Evolutionary conservation across 1,139 yeast species (phyloP).

Genomic region (Meyerozyma smithsonii): DNA sequence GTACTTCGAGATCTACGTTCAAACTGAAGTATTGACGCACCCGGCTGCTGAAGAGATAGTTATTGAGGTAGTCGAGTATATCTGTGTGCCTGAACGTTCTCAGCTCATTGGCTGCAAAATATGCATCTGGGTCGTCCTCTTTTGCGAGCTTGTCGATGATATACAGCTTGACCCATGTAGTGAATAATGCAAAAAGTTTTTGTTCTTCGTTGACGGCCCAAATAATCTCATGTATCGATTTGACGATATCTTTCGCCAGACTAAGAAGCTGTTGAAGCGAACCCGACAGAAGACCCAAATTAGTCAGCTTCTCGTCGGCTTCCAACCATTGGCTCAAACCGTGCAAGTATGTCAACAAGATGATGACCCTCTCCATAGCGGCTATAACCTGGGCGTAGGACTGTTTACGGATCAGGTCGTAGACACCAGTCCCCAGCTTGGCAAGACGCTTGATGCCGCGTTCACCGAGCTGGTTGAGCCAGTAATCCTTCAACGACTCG

Average conservation of each 20-base stretch:
- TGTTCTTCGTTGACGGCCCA: constrained; percentile 52
- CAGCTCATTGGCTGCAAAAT: constrained; percentile 15
- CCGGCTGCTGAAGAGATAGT: constrained; percentile 21
- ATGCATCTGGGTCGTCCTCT: constrained; percentile 31
- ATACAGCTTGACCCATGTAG: constrained; percentile 19
- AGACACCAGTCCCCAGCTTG: constrained; percentile 44
- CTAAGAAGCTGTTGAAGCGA: constrained; percentile 24
- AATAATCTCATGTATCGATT: constrained; percentile 34
- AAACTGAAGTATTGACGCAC: constrained; percentile 21
- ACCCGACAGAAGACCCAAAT: constrained; percentile 25
- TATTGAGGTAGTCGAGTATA: constrained; percentile 28
- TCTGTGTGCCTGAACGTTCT: constrained; percentile 20
- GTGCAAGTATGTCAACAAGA: constrained; percentile 43
- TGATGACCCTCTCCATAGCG: constrained; percentile 50
- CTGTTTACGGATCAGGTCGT: constrained; percentile 43
- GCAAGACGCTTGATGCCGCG: constrained; percentile 60
- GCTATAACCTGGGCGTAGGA: constrained; percentile 52
- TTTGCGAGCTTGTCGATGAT: constrained; percentile 33
- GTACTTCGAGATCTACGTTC: constrained; percentile 13
- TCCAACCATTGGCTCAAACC: constrained; percentile 41
- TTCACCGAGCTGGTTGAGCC: constrained; percentile 58
- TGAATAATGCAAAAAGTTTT: constrained; percentile 32
- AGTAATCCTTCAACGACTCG: constrained; percentile 31
- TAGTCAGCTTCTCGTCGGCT: constrained; percentile 8
- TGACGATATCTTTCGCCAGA: constrained; percentile 28